Base-by-base conservation (phyloP, 75 land plant genomes). In the Larix kaempferi region DNA sequence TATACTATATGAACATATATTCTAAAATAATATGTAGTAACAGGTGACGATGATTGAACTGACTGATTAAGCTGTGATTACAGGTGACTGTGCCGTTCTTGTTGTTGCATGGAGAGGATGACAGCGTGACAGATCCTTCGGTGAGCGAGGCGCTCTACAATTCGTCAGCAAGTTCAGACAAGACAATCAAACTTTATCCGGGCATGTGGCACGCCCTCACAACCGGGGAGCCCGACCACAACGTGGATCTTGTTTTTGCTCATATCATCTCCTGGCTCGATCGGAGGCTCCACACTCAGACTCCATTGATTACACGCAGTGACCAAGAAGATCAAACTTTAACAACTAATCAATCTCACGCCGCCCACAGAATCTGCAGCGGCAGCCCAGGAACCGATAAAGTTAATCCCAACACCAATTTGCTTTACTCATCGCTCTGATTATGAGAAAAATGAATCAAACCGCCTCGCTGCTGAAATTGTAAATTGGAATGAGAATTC, bases 161-260 rank as follows among this genome's bases (percentile, higher is more conserved):
- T 76, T 54, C 57, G 27, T 91, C 94, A 15, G 77, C 83, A 52
- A 91, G 90, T 75, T 26, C 6, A 25, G 95, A 93, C 87, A 91
- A 93, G 88, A 86, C 91, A 26, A 80, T 89, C 21, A 89, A 89
- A 76, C 58, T 84, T 17, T 91, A 91, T 76, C 84, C 90, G 3
- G 94, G 88, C 35, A 89, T 91, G 93, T 91, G 93, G 95, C 94
- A 93, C 57, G 94, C 76, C 22, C 80, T 93, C 19, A 93, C 94
- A n/a, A 59, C 84, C 11, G 94, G 94, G 3, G 95, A 93, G 56
- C 91, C 94, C 1, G 94, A 93, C 27, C 78, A 89, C 14, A 91
- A 89, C 82, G 60, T 93, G 0, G 88, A 91, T 62, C 54, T 76
- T 0, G 93, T 93, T 4, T 93, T 93, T 76, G 27, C 75, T 12